Evolutionary conservation across 352 stramenopile species (phyloP).

Genomic region (Globisporangium radiosum): DNA sequence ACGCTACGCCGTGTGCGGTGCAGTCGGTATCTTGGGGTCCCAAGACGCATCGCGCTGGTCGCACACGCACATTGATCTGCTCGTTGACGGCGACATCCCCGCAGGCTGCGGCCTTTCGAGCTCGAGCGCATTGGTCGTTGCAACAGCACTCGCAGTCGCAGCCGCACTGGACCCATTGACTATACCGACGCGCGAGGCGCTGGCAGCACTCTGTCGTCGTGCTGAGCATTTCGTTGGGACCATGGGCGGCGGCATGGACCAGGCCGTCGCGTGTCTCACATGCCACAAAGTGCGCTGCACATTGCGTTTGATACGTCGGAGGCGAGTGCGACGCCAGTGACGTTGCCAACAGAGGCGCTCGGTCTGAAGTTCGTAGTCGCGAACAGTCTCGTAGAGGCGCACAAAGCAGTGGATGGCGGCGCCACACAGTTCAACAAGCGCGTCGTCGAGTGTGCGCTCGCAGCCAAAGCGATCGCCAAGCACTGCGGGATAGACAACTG

Average conservation of each 20-base stretch:
- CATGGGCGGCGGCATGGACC: conserved; percentile 83
- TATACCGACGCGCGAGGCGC: no score
- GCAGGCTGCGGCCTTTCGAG: conserved; percentile 66
- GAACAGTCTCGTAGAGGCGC: conserved; percentile 24
- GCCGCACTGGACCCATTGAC: no score
- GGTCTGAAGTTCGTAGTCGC: conserved; percentile 64
- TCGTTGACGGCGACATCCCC: conserved; percentile 68
- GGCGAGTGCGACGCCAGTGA: conserved; percentile 15
- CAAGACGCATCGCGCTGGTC: no score
- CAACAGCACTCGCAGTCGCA: conserved; percentile 33
- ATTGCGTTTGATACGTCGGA: conserved; percentile 48
- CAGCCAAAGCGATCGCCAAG: conserved; percentile 46
- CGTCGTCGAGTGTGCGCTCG: conserved; percentile 70
- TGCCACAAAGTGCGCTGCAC: conserved; percentile 38
- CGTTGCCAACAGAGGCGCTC: conserved; percentile 18
- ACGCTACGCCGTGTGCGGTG: conserved; percentile 34
- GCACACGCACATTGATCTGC: conserved; percentile 17
- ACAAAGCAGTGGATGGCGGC: conserved; percentile 61
- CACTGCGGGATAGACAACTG: no score
- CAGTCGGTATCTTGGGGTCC: conserved; percentile 17
- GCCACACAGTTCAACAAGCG: conserved; percentile 67
- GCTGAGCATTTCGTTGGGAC: conserved; percentile 67
- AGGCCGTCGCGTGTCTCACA: conserved; percentile 57
- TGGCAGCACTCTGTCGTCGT: no score
- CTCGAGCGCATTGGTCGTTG: conserved; percentile 77